These are phyloP conservation scores for Litchi chinensis DNA, from an alignment of 345 rosid genomes.

Conservation along the genomic window DNA sequence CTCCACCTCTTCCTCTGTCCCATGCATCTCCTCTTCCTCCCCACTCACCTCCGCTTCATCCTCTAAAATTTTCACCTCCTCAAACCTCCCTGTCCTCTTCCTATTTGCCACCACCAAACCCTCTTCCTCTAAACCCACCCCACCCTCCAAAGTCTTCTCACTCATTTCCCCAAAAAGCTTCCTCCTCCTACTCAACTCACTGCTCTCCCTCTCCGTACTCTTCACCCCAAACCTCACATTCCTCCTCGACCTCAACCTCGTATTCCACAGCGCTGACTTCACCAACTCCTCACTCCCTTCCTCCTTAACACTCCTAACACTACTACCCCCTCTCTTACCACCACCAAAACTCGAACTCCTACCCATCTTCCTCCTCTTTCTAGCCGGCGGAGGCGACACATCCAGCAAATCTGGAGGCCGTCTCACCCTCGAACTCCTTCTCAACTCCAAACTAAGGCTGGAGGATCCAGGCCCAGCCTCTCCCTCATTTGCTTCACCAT, in stretches of 20 bases:
- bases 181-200: conserved; percentile 40
- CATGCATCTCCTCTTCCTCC: conserved; percentile 37
- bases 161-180: conserved; percentile 52
- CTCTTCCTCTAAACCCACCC: conserved; percentile 21
- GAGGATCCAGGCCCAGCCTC: conserved; percentile 23
- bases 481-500: conserved; percentile 42
- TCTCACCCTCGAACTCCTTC: conserved; percentile 79
- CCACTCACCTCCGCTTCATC: conserved; percentile 37
- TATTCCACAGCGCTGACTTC: conserved; percentile 56
- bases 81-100: conserved; percentile 33
- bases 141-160: conserved; percentile 24
- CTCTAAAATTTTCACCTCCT: conserved; percentile 27
- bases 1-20: conserved; percentile 31
- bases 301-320: conserved; percentile 31
- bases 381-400: conserved; percentile 75
- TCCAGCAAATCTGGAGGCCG: conserved; percentile 72
- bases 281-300: conserved; percentile 29
- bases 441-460: conserved; percentile 47
- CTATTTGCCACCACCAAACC: conserved; percentile 21
- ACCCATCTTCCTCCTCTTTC: conserved; percentile 49
- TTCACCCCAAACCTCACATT: conserved; percentile 25
- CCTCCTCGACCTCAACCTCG: conserved; percentile 62
- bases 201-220: conserved; percentile 18
- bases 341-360: conserved; percentile 29
- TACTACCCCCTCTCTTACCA: conserved; percentile 17